Evolutionary conservation across 2,329 filamentous ascomycete species (phyloP).

Genomic region (Phialemoniopsis sp.): DNA sequence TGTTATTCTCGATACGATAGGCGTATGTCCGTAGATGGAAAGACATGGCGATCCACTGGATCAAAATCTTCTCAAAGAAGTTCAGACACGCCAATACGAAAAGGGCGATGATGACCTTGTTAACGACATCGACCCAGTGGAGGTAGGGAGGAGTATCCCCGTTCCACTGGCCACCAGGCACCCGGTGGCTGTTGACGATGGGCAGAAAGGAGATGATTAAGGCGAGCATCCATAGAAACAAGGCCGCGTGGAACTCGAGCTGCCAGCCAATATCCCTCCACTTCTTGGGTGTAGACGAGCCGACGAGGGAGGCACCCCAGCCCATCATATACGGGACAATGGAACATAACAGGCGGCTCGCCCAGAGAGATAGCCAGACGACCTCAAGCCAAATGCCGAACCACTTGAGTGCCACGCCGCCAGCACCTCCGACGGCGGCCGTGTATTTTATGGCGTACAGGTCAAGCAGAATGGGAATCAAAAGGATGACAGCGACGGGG

Average conservation of each 20-base stretch:
- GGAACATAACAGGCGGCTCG: conserved; percentile 52
- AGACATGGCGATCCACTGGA: conserved; percentile 89
- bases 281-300: conserved; percentile 84
- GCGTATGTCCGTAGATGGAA: conserved; percentile 91
- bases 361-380: conserved; percentile 89
- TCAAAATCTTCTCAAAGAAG: conserved; percentile 86
- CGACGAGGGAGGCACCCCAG: conserved; percentile 63
- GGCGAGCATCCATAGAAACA: conserved; percentile 91
- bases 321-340: conserved; percentile 43
- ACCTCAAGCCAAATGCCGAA: conserved; percentile 95
- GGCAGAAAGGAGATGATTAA: conserved; percentile 83
- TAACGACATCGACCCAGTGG: conserved; percentile 71
- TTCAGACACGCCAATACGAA: conserved; percentile 79
- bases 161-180: conserved; percentile 19
- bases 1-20: conserved; percentile 87
- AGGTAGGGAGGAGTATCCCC: conserved; percentile 46
- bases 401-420: conserved; percentile 78
- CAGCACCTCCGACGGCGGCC: conserved; percentile 56
- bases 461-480: conserved; percentile 42
- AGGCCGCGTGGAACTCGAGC: conserved; percentile 76
- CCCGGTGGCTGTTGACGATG: conserved; percentile 63
- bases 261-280: conserved; percentile 87
- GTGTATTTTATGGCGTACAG: conserved; percentile 29
- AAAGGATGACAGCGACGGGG: conserved; percentile 37
- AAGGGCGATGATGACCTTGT: conserved; percentile 83